These are phyloP conservation scores for Aureobasidium lini DNA, from an alignment of 2,329 filamentous ascomycete species.

Conservation along the genomic window DNA sequence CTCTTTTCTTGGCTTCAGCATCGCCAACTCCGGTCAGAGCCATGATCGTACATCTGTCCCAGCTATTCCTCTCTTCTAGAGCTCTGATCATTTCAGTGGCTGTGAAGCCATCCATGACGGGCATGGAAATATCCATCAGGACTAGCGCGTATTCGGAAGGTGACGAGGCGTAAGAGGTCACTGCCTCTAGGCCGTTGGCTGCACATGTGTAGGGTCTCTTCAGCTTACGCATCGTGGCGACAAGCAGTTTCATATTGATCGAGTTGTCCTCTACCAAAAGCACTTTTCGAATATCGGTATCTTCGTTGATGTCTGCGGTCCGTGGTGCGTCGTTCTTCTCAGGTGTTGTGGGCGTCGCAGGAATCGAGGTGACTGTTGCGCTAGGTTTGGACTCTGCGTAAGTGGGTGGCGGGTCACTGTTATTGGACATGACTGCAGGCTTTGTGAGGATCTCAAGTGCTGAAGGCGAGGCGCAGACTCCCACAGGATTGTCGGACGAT, in stretches of 20 bases:
- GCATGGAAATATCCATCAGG: constrained; percentile 40
- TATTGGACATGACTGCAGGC: not conserved
- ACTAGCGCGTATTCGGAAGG: constrained; percentile 36
- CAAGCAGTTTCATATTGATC: constrained; percentile 26
- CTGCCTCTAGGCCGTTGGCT: constrained; percentile 41
- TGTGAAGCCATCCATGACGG: constrained; percentile 28
- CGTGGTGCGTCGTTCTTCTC: not conserved
- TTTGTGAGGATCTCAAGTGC: not conserved
- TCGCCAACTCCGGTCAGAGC: constrained; percentile 28
- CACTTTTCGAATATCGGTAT: constrained; percentile 12
- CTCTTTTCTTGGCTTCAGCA: constrained; percentile 21
- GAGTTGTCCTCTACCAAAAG: constrained; percentile 29
- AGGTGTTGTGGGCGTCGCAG: not conserved
- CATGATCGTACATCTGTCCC: constrained; percentile 18
- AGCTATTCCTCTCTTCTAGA: constrained; percentile 20
- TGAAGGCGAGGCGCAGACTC: not conserved
- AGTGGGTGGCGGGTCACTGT: not conserved
- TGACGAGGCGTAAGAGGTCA: constrained; percentile 32
- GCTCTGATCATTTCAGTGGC: constrained; percentile 24
- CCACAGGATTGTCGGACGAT: not conserved
- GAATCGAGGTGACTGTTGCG: not conserved
- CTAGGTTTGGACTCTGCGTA: not conserved
- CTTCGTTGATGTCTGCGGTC: not conserved
- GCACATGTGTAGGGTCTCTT: constrained; percentile 23
- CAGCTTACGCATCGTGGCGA: constrained; percentile 20